A percentile compares a stretch with the other conserved stretches of the same genome.
These are phyloP conservation scores for Psophocarpus tetragonolobus DNA, from an alignment of 306 rosid species.

Conservation along the genomic window DNA sequence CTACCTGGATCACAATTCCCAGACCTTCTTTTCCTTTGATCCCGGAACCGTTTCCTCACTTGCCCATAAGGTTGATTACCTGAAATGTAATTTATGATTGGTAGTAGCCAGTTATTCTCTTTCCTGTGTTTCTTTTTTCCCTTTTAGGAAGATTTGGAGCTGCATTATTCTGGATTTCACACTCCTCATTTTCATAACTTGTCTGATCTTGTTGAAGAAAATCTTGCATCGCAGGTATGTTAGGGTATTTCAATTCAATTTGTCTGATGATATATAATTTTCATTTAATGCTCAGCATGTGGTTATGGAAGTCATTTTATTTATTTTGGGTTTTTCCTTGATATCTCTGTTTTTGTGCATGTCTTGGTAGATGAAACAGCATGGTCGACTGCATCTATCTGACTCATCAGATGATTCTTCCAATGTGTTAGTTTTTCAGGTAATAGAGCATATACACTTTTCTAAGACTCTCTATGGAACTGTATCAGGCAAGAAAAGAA, in stretches of 20 bases:
- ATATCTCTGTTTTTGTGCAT: constrained; percentile 32
- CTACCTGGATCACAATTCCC: background rate
- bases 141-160: constrained; percentile 71
- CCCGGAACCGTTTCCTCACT: background rate
- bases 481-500: background rate
- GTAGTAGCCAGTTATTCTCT: constrained; percentile 10
- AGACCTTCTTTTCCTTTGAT: background rate
- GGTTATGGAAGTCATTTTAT: background rate
- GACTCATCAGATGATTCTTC: constrained; percentile 73
- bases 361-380: constrained; percentile 56
- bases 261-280: constrained; percentile 2
- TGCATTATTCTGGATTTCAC: constrained; percentile 86
- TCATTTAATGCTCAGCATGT: background rate
- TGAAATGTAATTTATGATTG: constrained; percentile 11
- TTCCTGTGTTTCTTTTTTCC: constrained; percentile 25
- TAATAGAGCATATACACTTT: constrained; percentile 37
- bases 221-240: constrained; percentile 77
- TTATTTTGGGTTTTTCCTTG: constrained; percentile 30
- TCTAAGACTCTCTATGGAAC: background rate
- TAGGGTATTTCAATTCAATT: constrained; percentile 27
- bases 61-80: constrained; percentile 7
- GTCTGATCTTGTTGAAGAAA: constrained; percentile 80
- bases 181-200: constrained; percentile 85
- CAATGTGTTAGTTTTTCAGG: constrained; percentile 86
- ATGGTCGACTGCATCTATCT: constrained; percentile 64